Evolutionary conservation across 495 filamentous ascomycete species (phyloP).

Genomic region (Hypoxylon fragiforme): DNA sequence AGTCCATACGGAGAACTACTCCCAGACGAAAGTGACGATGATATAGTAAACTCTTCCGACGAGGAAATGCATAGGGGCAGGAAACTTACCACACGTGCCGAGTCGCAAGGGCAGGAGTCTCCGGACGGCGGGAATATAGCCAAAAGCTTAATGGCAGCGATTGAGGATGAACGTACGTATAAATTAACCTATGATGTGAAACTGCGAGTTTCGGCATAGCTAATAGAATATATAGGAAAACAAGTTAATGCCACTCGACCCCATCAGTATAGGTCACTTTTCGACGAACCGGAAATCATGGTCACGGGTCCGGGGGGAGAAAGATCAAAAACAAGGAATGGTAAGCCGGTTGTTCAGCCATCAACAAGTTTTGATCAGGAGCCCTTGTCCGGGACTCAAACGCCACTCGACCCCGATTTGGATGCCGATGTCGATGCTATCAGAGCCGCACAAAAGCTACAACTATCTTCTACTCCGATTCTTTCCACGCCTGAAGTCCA

Average conservation of each 20-base stretch:
- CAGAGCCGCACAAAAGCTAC: conserved; percentile 79
- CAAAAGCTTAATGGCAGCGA: conserved; percentile 65
- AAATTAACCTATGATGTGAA: neutral
- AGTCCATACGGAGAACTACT: conserved; percentile 62
- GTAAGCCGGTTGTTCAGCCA: conserved; percentile 75
- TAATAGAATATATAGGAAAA: conserved; percentile 41
- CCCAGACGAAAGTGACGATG: conserved; percentile 57
- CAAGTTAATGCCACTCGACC: conserved; percentile 47
- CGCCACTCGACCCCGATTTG: conserved; percentile 82
- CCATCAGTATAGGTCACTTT: conserved; percentile 55
- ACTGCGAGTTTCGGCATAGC: neutral
- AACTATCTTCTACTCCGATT: conserved; percentile 77
- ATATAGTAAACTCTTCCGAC: conserved; percentile 51
- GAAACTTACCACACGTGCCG: conserved; percentile 46
- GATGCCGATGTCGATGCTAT: conserved; percentile 85
- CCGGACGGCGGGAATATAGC: conserved; percentile 42
- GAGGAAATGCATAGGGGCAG: conserved; percentile 56
- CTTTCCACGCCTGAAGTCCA: conserved; percentile 72
- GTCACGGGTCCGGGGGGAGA: conserved; percentile 65
- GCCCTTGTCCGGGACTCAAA: conserved; percentile 67
- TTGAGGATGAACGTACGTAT: conserved; percentile 77
- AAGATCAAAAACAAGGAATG: conserved; percentile 48
- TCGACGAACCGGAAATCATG: conserved; percentile 65
- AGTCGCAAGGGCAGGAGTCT: conserved; percentile 37
- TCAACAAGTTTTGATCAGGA: conserved; percentile 74